Evolutionary conservation across 495 filamentous ascomycete species (phyloP).

Genomic region (Penicillium alfredii): DNA sequence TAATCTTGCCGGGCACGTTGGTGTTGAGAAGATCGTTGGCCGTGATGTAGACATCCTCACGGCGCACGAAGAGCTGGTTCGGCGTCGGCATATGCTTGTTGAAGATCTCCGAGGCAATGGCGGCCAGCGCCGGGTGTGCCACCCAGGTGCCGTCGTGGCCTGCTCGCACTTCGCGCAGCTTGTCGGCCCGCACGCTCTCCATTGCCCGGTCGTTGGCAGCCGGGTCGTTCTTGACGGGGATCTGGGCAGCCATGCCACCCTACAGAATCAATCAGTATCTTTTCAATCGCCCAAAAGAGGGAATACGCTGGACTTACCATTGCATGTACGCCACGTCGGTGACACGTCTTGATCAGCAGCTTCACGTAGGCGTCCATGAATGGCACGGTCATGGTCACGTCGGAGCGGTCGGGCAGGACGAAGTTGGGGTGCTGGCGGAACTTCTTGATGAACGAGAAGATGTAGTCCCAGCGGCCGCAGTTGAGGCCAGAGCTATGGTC

Average conservation of each 20-base stretch:
- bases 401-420: conserved; percentile 83
- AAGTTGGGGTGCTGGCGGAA: conserved; percentile 93
- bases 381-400: conserved; percentile 95
- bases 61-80: conserved; percentile 88
- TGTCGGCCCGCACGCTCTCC: conserved; percentile 88
- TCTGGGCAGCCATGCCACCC: conserved; percentile 99
- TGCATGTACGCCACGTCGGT: conserved; percentile 89
- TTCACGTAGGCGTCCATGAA: conserved; percentile 99
- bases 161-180: conserved; percentile 90
- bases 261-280: too few relatives aligned
- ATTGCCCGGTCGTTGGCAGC: conserved; percentile 90
- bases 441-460: conserved; percentile 99
- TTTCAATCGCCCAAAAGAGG: too few relatives aligned
- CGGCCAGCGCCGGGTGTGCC: conserved; percentile 87
- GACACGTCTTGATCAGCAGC: conserved; percentile 95
- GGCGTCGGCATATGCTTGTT: conserved; percentile 99
- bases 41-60: conserved; percentile 82
- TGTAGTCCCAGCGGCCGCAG: conserved; percentile 99
- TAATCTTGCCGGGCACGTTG: conserved; percentile 91
- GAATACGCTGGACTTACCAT: too few relatives aligned
- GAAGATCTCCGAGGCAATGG: conserved; percentile 89
- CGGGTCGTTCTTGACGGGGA: conserved; percentile 92
- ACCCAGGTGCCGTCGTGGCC: conserved; percentile 98
- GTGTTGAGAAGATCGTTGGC: conserved; percentile 95
- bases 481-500: conserved; percentile 96